A percentile compares a stretch with the other conserved stretches of the same genome.
Conservation (phyloP, 306 rosid genomes). For the Medicago lupulina region DNA sequence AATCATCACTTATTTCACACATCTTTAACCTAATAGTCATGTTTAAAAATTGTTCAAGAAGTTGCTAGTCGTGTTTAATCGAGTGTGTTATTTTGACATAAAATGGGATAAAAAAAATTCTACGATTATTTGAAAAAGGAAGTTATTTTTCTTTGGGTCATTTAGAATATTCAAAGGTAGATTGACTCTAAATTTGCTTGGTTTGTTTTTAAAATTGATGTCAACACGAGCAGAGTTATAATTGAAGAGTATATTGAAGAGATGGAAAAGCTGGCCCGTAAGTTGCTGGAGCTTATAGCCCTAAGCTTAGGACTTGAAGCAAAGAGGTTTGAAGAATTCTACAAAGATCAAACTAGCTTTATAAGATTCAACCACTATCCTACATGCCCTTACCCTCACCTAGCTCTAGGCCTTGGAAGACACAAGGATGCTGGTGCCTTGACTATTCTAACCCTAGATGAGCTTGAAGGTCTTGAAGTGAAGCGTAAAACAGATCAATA, state of each 20-base stretch:
- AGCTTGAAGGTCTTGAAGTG: slow-evolving; percentile 72
- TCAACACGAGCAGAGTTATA: slow-evolving; percentile 36
- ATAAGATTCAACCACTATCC: slow-evolving; percentile 65
- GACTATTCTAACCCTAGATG: slow-evolving; percentile 70
- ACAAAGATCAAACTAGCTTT: slow-evolving; percentile 55
- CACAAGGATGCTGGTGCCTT: slow-evolving; percentile 65
- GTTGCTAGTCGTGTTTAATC: no score
- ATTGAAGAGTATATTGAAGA: slow-evolving; percentile 57
- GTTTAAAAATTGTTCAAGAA: no score
- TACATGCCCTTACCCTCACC: slow-evolving; percentile 65
- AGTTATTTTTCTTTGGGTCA: no score
- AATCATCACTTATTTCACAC: no score
- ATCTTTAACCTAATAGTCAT: no score
- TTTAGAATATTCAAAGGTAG: no score
- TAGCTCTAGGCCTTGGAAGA: slow-evolving; percentile 69
- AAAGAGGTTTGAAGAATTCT: slow-evolving; percentile 51
- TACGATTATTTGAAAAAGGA: no score
- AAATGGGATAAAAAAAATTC: no score
- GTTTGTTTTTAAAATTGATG: no score
- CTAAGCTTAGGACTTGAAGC: slow-evolving; percentile 63
- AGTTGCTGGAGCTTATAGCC: slow-evolving; percentile 64
- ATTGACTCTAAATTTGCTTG: no score
- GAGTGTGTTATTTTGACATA: no score
- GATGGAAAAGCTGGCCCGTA: slow-evolving; percentile 51
- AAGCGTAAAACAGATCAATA: slow-evolving; percentile 60